Evolutionary conservation across 2,329 filamentous ascomycete genomes (phyloP), one percentile per base, ranked within the genome.

Genomic region (Fusarium subtropicale): DNA sequence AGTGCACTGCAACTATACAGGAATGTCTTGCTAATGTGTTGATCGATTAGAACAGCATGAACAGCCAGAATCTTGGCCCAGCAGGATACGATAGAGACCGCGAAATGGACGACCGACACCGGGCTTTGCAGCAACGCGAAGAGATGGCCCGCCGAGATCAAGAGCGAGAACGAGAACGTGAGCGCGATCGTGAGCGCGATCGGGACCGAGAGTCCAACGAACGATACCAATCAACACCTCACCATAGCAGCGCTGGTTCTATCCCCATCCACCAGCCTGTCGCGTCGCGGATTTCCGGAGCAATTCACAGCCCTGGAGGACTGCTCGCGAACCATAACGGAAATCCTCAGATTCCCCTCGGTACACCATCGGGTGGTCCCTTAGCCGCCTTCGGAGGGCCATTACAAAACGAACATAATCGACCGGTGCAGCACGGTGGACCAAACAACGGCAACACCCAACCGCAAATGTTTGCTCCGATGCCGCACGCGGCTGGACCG

Each of bases 201-300:
- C 79, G 89, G 73, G 90, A 92, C 70, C 86, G 90, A 76, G 90
- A 92, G 69, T 83, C 87, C 62, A 85, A 87, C 76, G 89, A 91
- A 44, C 87, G 88, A 53, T 90, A 89, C 75, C 91, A 90, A 72
- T 86, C 92, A 64, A 89, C 91, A 28, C 78, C 79, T 65, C 93
- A 96, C 76, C 94, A 97, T 79, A 96, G 91, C 80, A 94, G 92
- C 76, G 90, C 92, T 39, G 93, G 91, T 60, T 93, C 94, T 4
- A 92, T 97, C 56, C 93, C 94, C 56, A 91, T 98, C 74, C 95
- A 98, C 80, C 95, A 98, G 79, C 95, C 95, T 7, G 94, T 97
- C 62, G 95, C 95, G 66, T 89, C 94, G 76, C 85, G 94, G 80
- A 84, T 93, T 67, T 82, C 91, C 60, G 91, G 90, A 68, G 91